These are phyloP conservation scores for Cyphellophora europaea DNA, from an alignment of 2,329 filamentous ascomycete genomes.

Conservation along the genomic window DNA sequence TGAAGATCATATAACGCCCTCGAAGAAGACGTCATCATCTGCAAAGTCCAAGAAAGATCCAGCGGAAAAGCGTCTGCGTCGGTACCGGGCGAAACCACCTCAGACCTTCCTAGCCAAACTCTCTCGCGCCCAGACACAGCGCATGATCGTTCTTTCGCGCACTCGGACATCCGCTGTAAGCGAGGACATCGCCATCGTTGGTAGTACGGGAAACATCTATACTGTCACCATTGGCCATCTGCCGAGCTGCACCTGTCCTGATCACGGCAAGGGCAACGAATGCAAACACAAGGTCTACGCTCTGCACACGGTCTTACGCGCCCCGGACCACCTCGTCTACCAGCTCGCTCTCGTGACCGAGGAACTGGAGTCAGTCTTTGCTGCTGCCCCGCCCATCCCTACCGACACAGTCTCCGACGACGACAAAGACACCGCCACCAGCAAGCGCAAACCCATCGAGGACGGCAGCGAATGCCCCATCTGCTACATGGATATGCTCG, in stretches of 20 bases:
- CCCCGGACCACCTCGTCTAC: slow-evolving; percentile 45
- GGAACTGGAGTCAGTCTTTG: slow-evolving; percentile 49
- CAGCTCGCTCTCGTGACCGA: slow-evolving; percentile 51
- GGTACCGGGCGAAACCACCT: slow-evolving; percentile 35
- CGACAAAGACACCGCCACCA: slow-evolving; percentile 30
- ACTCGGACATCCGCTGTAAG: slow-evolving; percentile 17
- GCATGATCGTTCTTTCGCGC: slow-evolving; percentile 43
- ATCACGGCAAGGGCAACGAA: slow-evolving; percentile 45
- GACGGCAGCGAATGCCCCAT: slow-evolving; percentile 49
- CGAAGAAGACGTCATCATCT: too few species aligned
- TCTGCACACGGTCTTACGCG: slow-evolving; percentile 49
- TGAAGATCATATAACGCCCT: too few species aligned
- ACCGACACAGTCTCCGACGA: slow-evolving; percentile 26
- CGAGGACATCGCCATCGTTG: slow-evolving; percentile 48
- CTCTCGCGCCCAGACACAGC: slow-evolving; percentile 39
- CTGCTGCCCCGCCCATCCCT: slow-evolving; percentile 41
- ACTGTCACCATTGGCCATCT: slow-evolving; percentile 41
- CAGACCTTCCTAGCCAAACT: slow-evolving; percentile 37
- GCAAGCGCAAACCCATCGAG: slow-evolving; percentile 45
- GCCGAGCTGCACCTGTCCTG: slow-evolving; percentile 47
- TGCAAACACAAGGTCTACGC: slow-evolving; percentile 46
- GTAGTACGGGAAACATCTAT: slow-evolving; percentile 55
- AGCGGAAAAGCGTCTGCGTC: slow-evolving; percentile 33
- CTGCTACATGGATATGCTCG: slow-evolving; percentile 43
- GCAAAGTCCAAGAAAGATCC: too few species aligned